Percentiles rank a stretch among this genome's conserved stretches.
These are phyloP conservation scores for Bullera alba DNA, from an alignment of 768 basidiomycete species.

Conservation along the genomic window DNA sequence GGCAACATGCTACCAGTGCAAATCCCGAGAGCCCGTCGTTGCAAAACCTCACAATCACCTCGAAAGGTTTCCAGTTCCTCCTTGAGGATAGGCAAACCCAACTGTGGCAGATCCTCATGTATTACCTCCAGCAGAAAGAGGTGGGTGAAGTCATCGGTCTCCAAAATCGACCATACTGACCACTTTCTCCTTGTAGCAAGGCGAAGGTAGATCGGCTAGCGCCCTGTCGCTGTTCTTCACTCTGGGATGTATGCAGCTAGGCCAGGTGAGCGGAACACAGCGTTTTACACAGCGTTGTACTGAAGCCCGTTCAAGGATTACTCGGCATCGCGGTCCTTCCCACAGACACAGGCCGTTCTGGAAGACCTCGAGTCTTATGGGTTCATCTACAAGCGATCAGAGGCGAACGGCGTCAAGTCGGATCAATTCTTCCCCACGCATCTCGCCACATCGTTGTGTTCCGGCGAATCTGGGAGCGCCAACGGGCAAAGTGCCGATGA, in stretches of 20 bases:
- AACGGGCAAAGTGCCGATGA: constrained; percentile 48
- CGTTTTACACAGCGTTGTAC: neutral
- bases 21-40: constrained; percentile 20
- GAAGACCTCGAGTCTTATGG: constrained; percentile 92
- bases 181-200: too few species aligned
- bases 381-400: constrained; percentile 71
- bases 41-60: constrained; percentile 60
- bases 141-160: constrained; percentile 41
- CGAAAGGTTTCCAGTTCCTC: constrained; percentile 90
- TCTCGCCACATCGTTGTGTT: constrained; percentile 87
- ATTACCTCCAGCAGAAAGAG: constrained; percentile 80
- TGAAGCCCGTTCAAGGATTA: constrained; percentile 60
- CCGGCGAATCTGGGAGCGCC: constrained; percentile 73
- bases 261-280: constrained; percentile 55
- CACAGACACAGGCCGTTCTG: constrained; percentile 76
- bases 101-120: constrained; percentile 86
- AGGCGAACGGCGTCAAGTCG: constrained; percentile 49
- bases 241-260: constrained; percentile 93
- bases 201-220: constrained; percentile 72
- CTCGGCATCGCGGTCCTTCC: constrained; percentile 68
- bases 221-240: constrained; percentile 92
- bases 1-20: constrained; percentile 1
- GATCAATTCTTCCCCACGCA: constrained; percentile 88
- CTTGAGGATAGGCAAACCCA: constrained; percentile 90
- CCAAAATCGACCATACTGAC: neutral